phyloP scores from a whole-genome alignment of 192 early-diverging fungal genomes.

The Podila epigama region DNA sequence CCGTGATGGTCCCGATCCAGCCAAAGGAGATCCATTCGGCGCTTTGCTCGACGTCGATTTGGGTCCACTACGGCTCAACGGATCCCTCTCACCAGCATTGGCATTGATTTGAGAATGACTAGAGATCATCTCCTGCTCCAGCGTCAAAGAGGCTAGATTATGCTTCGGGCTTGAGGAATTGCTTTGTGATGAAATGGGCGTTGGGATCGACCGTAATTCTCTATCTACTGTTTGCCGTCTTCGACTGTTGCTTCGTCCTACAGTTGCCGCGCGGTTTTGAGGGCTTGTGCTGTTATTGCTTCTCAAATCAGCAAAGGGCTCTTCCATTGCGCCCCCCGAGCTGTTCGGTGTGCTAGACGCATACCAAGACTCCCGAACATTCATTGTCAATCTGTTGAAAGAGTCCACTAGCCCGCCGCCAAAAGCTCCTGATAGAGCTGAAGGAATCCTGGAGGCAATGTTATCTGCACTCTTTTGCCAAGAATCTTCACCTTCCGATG shows the following conservation, averaged over 20 bases:
- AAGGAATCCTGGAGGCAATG: conserved; percentile 28
- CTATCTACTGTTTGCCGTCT: conserved; percentile 15
- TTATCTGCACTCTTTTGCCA: conserved; percentile 37
- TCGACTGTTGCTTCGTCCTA: conserved; percentile 34
- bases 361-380: conserved; percentile 46
- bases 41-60: background rate
- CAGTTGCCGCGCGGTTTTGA: conserved; percentile 29
- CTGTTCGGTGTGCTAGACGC: conserved; percentile 5
- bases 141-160: conserved; percentile 25
- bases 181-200: conserved; percentile 4
- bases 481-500: conserved; percentile 6
- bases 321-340: background rate
- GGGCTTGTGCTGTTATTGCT: background rate
- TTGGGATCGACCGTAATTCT: conserved; percentile 25
- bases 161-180: conserved; percentile 30
- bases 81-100: conserved; percentile 8
- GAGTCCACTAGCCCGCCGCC: conserved; percentile 29
- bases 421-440: conserved; percentile 36
- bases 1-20: background rate
- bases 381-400: conserved; percentile 32
- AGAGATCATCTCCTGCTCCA: conserved; percentile 28
- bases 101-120: conserved; percentile 8
- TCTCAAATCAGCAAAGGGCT: conserved; percentile 20
- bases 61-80: background rate
- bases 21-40: conserved; percentile 11